phyloP scores from a whole-genome alignment of 2,329 filamentous ascomycete species.

The Malbranchea cinnamomea region DNA sequence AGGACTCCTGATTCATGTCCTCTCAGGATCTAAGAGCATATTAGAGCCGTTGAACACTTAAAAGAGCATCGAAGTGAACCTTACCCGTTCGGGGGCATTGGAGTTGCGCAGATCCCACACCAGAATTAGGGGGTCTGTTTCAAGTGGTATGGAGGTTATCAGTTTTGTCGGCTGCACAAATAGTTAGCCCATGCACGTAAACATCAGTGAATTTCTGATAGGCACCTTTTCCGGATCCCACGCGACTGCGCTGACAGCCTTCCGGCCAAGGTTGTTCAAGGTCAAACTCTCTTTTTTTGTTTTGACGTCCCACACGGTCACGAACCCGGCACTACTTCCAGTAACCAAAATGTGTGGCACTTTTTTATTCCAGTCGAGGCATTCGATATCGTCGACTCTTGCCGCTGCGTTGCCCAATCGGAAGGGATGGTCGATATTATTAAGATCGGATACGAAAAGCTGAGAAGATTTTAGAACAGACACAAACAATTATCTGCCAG shows the following conservation, averaged over 20 bases:
- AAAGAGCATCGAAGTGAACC: constrained; percentile 7
- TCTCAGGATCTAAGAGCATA: constrained; percentile 57
- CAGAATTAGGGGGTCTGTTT: constrained; percentile 73
- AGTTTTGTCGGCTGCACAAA: constrained; percentile 61
- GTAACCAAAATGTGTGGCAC: constrained; percentile 93
- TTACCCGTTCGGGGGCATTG: constrained; percentile 64
- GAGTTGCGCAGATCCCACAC: constrained; percentile 95
- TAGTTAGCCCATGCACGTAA: constrained; percentile 1
- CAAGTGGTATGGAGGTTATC: constrained; percentile 78
- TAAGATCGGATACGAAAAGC: constrained; percentile 87
- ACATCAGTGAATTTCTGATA: neutral
- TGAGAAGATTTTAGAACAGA: constrained; percentile 11
- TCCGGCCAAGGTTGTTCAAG: constrained; percentile 75
- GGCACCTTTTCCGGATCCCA: constrained; percentile 81
- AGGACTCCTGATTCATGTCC: constrained; percentile 92
- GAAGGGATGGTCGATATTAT: constrained; percentile 77
- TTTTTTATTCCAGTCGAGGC: constrained; percentile 96
- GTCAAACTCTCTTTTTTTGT: constrained; percentile 95
- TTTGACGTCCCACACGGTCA: constrained; percentile 97
- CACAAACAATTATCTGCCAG: constrained; percentile 3
- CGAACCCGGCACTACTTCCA: constrained; percentile 81
- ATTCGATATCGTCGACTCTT: constrained; percentile 88
- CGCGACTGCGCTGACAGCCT: constrained; percentile 84
- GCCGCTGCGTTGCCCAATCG: constrained; percentile 76
- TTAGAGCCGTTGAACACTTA: constrained; percentile 9